phyloP scores from a whole-genome alignment of 257 asterid species.

The Solanum ahanhuiri region DNA sequence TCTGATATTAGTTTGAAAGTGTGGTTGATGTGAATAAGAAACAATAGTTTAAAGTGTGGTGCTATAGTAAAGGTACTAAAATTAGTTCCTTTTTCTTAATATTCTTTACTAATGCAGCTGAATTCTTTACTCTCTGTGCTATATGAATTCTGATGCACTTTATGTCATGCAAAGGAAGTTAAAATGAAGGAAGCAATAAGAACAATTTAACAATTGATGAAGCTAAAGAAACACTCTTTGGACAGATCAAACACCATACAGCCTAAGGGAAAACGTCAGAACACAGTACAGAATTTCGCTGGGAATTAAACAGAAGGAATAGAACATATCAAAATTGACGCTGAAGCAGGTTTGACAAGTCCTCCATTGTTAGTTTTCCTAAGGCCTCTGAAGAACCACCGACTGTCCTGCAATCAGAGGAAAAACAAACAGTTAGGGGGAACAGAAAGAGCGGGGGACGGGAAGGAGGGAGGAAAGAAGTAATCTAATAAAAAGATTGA shows the following conservation, averaged over 20 bases:
- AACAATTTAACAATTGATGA: background rate
- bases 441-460: background rate
- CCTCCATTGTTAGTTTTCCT: conserved; percentile 64
- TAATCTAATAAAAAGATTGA: background rate
- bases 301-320: background rate
- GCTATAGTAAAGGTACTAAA: too few species aligned
- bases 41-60: background rate
- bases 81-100: too few species aligned
- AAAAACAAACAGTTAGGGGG: background rate
- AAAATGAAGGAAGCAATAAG: background rate
- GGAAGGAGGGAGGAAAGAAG: background rate
- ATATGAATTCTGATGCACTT: background rate
- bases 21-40: background rate
- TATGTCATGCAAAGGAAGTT: background rate
- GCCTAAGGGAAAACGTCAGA: background rate
- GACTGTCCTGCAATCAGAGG: conserved; percentile 44
- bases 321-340: background rate
- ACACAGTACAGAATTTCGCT: background rate
- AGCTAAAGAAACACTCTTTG: background rate
- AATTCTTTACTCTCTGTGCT: too few species aligned
- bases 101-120: too few species aligned
- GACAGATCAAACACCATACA: background rate
- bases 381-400: conserved; percentile 76
- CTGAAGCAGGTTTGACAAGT: conserved; percentile 44
- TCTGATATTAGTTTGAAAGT: background rate